Conservation (phyloP, 495 filamentous ascomycete genomes). For the Neurospora sp. region DNA sequence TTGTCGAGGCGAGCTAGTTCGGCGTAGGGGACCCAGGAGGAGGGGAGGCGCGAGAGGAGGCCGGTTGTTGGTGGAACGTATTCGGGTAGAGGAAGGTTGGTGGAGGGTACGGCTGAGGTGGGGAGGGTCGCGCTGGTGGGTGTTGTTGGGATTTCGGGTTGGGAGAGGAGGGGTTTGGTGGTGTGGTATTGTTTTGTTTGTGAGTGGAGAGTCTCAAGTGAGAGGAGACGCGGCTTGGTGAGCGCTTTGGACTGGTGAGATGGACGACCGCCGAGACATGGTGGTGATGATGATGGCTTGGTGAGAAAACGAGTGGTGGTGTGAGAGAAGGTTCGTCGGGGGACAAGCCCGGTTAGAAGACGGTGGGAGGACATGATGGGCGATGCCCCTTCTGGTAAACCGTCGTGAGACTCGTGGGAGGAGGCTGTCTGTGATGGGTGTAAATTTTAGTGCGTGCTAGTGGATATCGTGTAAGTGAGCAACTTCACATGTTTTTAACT, state of each 20-base stretch:
- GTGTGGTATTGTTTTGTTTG: constrained; percentile 11
- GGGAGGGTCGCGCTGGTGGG: not conserved
- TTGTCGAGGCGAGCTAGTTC: constrained; percentile 91
- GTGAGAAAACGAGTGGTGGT: not conserved
- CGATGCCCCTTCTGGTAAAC: not conserved
- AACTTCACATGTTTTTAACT: not conserved
- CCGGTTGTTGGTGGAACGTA: constrained; percentile 68
- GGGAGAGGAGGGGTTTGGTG: constrained; percentile 13
- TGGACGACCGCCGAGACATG: not conserved
- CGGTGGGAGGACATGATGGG: constrained; percentile 8
- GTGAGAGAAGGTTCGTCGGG: constrained; percentile 8
- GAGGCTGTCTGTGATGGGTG: not conserved
- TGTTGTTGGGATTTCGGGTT: not conserved
- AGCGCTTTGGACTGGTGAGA: constrained; percentile 1
- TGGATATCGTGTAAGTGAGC: not conserved
- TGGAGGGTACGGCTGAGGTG: not conserved
- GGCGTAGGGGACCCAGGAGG: constrained; percentile 79
- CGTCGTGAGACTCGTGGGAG: not conserved
- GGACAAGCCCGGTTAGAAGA: constrained; percentile 5
- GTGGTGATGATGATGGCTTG: not conserved
- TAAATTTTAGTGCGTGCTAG: not conserved
- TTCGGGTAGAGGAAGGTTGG: constrained; percentile 7
- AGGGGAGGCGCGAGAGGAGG: constrained; percentile 65
- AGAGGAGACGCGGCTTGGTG: constrained; percentile 6
- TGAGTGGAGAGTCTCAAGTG: constrained; percentile 2